Conservation (phyloP, 2,329 filamentous ascomycete genomes). For the Fusarium euwallaceae region DNA sequence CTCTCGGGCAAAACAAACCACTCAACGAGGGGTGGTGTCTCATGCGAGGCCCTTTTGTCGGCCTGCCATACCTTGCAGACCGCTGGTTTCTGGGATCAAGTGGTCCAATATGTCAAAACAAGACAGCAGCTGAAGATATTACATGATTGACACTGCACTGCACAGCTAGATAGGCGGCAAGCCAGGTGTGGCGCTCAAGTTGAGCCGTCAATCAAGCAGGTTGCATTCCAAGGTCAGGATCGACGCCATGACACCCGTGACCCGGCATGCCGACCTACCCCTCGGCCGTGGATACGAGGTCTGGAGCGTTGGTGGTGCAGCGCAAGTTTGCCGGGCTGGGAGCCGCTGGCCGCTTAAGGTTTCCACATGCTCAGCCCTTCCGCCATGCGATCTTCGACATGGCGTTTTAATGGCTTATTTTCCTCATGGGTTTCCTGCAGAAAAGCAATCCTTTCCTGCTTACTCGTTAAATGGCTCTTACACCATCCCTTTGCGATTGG, state of each 20-base stretch:
- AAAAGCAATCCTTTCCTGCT: constrained; percentile 4
- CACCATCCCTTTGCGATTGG: constrained; percentile 22
- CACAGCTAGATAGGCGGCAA: constrained; percentile 7
- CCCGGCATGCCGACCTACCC: constrained; percentile 28
- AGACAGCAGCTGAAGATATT: constrained; percentile 21
- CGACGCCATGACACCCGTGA: constrained; percentile 28
- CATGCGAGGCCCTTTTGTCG: constrained; percentile 30
- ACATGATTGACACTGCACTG: constrained; percentile 1
- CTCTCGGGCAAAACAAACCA: constrained; percentile 27
- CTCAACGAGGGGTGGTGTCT: constrained; percentile 19
- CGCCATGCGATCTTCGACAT: constrained; percentile 10
- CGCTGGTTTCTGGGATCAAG: constrained; percentile 22
- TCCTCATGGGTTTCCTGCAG: constrained; percentile 22
- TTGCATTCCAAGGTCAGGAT: constrained; percentile 37
- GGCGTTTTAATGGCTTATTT: constrained; percentile 24
- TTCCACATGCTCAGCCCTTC: constrained; percentile 27
- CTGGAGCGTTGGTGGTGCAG: constrained; percentile 17
- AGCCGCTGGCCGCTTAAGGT: constrained; percentile 16
- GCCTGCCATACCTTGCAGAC: constrained; percentile 27
- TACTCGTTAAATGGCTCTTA: constrained; percentile 10
- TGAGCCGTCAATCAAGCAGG: constrained; percentile 27
- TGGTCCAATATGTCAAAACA: constrained; percentile 13
- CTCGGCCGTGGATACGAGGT: constrained; percentile 36
- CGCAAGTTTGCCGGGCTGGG: constrained; percentile 14
- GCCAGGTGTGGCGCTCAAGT: constrained; percentile 34